A percentile compares a stretch with the other conserved stretches of the same genome.
Conservation (phyloP, 2,329 filamentous ascomycete genomes). For the Diaporthe velutina region DNA sequence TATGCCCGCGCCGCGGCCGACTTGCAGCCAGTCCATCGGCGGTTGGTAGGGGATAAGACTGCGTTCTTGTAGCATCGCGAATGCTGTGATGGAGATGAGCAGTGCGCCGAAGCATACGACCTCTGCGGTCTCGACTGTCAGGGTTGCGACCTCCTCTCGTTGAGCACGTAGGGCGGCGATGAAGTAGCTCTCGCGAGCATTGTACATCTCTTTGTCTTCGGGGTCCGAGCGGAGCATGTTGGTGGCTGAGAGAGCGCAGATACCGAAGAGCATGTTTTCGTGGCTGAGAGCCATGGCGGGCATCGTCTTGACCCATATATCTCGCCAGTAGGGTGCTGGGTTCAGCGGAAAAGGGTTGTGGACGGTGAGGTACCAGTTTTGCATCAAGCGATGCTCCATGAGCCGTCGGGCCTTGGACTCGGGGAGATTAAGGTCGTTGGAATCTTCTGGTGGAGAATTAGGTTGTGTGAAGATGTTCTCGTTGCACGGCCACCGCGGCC, state of each 20-base stretch:
- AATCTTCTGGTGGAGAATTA: not conserved
- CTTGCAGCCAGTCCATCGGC: constrained; percentile 46
- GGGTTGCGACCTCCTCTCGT: constrained; percentile 42
- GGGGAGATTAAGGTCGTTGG: constrained; percentile 39
- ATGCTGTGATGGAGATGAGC: constrained; percentile 44
- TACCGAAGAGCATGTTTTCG: constrained; percentile 44
- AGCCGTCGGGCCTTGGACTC: constrained; percentile 44
- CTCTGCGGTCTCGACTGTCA: constrained; percentile 45
- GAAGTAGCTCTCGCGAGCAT: constrained; percentile 45
- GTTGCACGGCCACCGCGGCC: constrained; percentile 27
- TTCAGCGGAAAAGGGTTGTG: constrained; percentile 39
- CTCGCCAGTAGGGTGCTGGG: constrained; percentile 41
- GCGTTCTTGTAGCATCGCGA: constrained; percentile 46
- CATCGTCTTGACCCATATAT: constrained; percentile 42
- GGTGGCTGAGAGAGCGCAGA: constrained; percentile 45
- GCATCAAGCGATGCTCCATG: constrained; percentile 47
- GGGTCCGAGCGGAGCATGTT: constrained; percentile 41
- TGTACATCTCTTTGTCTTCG: constrained; percentile 42
- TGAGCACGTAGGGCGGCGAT: constrained; percentile 46
- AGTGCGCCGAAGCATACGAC: constrained; percentile 44
- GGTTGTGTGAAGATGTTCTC: constrained; percentile 32
- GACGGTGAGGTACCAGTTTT: constrained; percentile 43
- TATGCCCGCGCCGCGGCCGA: constrained; percentile 45
- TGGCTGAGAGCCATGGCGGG: constrained; percentile 42
- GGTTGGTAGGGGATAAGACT: constrained; percentile 43